A percentile compares a stretch with the other conserved stretches of the same genome.
These are phyloP conservation scores for Rubus idaeus DNA, from an alignment of 306 rosid genomes.

Conservation along the genomic window DNA sequence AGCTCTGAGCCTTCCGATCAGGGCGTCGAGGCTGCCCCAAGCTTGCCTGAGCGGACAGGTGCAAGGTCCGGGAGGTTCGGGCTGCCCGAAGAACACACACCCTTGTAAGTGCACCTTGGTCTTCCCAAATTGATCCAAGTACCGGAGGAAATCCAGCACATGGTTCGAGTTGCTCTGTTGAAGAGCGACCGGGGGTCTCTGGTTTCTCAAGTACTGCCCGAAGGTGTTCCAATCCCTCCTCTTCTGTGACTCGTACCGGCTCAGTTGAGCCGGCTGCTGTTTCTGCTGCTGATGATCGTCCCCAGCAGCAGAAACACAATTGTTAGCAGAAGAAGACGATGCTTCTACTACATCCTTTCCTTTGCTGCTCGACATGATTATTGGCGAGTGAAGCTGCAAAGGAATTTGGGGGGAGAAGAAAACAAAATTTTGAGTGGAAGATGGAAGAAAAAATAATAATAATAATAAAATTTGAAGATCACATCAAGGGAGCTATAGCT, in stretches of 20 bases:
- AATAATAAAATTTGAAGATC: constrained; percentile 26
- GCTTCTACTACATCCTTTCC: constrained; percentile 52
- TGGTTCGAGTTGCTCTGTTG: constrained; percentile 48
- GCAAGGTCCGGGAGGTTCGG: constrained; percentile 59
- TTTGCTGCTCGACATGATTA: constrained; percentile 40
- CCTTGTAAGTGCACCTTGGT: constrained; percentile 60
- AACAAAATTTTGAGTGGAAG: constrained; percentile 18
- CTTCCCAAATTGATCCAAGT: constrained; percentile 60
- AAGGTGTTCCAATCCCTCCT: constrained; percentile 61
- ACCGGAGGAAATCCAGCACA: constrained; percentile 51
- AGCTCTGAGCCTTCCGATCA: constrained; percentile 59
- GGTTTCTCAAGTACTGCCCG: constrained; percentile 62
- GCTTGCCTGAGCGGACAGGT: constrained; percentile 61
- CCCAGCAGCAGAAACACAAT: not conserved
- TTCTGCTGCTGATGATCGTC: constrained; percentile 8
- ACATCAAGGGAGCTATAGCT: constrained; percentile 34
- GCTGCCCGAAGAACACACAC: constrained; percentile 54
- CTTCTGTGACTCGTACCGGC: constrained; percentile 62
- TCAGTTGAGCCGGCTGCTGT: constrained; percentile 32
- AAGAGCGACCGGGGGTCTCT: constrained; percentile 53
- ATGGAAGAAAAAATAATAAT: constrained; percentile 1
- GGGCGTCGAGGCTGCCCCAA: constrained; percentile 72
- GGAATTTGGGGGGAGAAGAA: constrained; percentile 15
- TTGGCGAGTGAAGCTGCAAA: constrained; percentile 7
- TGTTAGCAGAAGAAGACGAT: constrained; percentile 33